Evolutionary conservation across 768 basidiomycete species (phyloP).

Genomic region (Macrolepiota dolichaula): DNA sequence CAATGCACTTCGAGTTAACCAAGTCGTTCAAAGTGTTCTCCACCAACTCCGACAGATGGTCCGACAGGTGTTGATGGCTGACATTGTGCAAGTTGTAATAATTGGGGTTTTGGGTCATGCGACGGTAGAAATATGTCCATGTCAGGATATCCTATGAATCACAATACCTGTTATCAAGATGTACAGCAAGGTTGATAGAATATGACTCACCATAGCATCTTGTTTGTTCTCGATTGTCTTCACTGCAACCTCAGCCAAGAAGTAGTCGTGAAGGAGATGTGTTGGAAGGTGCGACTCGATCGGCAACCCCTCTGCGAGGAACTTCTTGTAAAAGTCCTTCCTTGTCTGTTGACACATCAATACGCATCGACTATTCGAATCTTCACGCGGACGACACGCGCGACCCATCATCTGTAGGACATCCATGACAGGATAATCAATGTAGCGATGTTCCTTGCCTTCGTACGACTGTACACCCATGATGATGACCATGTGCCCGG

Average conservation of each 20-base stretch:
- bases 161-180: background rate
- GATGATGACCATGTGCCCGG: slow-evolving; percentile 96
- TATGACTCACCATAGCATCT: slow-evolving; percentile 75
- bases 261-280: slow-evolving; percentile 91
- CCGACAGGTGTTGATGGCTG: slow-evolving; percentile 91
- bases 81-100: slow-evolving; percentile 95
- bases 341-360: slow-evolving; percentile 97
- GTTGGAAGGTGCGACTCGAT: slow-evolving; percentile 95
- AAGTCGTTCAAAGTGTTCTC: slow-evolving; percentile 91
- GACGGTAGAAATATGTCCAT: slow-evolving; percentile 97
- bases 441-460: slow-evolving; percentile 96
- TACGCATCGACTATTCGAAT: slow-evolving; percentile 89
- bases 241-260: slow-evolving; percentile 96
- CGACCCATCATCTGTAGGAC: slow-evolving; percentile 99
- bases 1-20: slow-evolving; percentile 92
- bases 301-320: slow-evolving; percentile 93
- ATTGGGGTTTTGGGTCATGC: slow-evolving; percentile 97
- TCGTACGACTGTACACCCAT: slow-evolving; percentile 99
- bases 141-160: slow-evolving; percentile 82
- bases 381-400: slow-evolving; percentile 89
- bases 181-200: background rate
- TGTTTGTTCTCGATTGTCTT: slow-evolving; percentile 99
- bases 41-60: slow-evolving; percentile 93
- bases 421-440: slow-evolving; percentile 98
- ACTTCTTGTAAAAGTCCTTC: slow-evolving; percentile 99